phyloP scores from a whole-genome alignment of 2,329 filamentous ascomycete species.

The Aureobasidium melanogenum region DNA sequence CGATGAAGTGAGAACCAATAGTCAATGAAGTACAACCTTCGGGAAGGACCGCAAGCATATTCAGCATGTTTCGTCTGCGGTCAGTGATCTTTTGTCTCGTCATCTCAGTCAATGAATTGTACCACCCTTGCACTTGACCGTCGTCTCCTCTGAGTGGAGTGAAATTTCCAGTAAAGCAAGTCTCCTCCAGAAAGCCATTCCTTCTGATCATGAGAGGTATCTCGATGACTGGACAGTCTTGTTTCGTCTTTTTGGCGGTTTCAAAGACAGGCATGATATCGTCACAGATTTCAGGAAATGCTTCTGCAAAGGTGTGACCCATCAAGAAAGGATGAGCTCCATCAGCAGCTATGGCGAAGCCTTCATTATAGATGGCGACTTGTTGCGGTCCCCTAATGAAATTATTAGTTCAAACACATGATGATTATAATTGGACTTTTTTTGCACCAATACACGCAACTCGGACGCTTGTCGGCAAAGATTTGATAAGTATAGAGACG shows the following conservation, averaged over 20 bases:
- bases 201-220: conserved; percentile 12
- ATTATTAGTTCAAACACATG: background rate
- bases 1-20: background rate
- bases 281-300: conserved; percentile 11
- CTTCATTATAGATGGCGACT: conserved; percentile 13
- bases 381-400: background rate
- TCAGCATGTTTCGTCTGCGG: conserved; percentile 12
- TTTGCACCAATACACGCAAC: conserved; percentile 15
- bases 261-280: conserved; percentile 13
- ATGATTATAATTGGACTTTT: too few relatives aligned
- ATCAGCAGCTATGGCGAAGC: conserved; percentile 2
- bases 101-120: conserved; percentile 13
- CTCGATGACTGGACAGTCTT: conserved; percentile 10
- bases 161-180: conserved; percentile 14
- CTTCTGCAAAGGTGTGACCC: conserved; percentile 8
- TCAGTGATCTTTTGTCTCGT: conserved; percentile 13
- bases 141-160: conserved; percentile 9
- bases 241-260: background rate
- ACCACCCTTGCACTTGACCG: conserved; percentile 12
- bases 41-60: background rate
- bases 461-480: conserved; percentile 36
- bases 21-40: background rate
- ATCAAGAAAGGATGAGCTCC: conserved; percentile 9
- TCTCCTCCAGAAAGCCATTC: conserved; percentile 13
- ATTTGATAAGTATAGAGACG: conserved; percentile 39